A percentile compares a stretch with the other conserved stretches of the same genome.
Conservation (phyloP, 192 early-diverging fungal species). For the Umbelopsis ramanniana region DNA sequence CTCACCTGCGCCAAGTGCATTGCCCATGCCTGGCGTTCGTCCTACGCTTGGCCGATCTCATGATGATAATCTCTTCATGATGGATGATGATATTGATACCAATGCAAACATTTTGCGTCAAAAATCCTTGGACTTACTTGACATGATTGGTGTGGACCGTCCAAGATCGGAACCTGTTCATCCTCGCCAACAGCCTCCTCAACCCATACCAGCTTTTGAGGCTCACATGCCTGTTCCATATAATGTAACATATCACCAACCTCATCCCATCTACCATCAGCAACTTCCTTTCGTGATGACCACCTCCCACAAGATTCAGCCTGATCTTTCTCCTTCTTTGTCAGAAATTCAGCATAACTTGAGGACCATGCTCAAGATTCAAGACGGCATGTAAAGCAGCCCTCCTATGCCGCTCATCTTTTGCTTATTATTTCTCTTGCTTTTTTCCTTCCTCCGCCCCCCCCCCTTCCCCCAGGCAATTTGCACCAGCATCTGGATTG, state of each 20-base stretch:
- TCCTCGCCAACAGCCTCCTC: conserved; percentile 23
- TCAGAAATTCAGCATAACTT: conserved; percentile 55
- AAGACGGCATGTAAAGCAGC: conserved; percentile 18
- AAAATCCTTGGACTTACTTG: conserved; percentile 19
- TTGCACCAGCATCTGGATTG: conserved; percentile 19
- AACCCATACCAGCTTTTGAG: not conserved
- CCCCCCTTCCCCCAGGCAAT: not conserved
- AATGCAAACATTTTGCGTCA: conserved; percentile 13
- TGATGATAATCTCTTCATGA: conserved; percentile 28
- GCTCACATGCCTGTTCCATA: not conserved
- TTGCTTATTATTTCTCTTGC: not conserved
- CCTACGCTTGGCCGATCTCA: conserved; percentile 36
- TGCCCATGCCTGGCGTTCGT: conserved; percentile 50
- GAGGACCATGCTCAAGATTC: conserved; percentile 54
- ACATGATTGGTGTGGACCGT: not conserved
- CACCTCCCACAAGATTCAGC: conserved; percentile 40
- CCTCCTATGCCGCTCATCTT: not conserved
- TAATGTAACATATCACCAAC: conserved; percentile 25
- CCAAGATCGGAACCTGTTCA: conserved; percentile 9
- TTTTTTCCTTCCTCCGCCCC: not conserved
- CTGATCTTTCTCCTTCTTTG: conserved; percentile 31
- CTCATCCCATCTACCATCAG: conserved; percentile 16
- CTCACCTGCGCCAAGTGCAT: conserved; percentile 54
- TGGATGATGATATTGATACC: conserved; percentile 33
- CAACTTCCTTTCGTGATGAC: conserved; percentile 49